phyloP scores from a whole-genome alignment of 2,329 filamentous ascomycete species.

The Botryotinia convoluta region DNA sequence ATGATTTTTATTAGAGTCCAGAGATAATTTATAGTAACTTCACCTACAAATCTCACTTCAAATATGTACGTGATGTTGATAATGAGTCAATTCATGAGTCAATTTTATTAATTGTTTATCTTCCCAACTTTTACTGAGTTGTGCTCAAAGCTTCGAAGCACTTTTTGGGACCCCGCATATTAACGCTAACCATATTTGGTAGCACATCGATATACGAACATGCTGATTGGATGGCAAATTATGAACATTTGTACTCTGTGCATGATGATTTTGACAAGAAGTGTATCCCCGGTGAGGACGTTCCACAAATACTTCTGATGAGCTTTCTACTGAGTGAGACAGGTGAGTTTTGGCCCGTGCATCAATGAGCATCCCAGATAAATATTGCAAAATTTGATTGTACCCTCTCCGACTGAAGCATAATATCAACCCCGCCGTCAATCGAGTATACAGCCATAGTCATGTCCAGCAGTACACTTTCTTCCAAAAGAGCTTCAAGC shows the following conservation, averaged over 20 bases:
- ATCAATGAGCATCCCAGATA: neutral
- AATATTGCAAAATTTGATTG: neutral
- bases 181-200: neutral
- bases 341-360: neutral
- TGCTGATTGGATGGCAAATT: neutral
- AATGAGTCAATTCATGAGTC: conserved; percentile 9
- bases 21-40: conserved; percentile 1
- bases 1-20: neutral
- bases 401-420: neutral
- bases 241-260: neutral
- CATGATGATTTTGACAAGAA: neutral
- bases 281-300: neutral
- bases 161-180: neutral
- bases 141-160: conserved; percentile 9
- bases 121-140: conserved; percentile 1
- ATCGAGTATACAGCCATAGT: neutral
- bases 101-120: neutral
- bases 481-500: neutral
- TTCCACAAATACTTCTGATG: neutral
- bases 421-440: neutral
- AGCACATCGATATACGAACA: neutral
- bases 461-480: neutral
- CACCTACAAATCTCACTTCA: neutral
- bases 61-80: conserved; percentile 5
- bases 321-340: neutral